A percentile compares a stretch with the other conserved stretches of the same genome.
These are phyloP conservation scores for Curvularia hawaiiensis DNA, from an alignment of 2,329 filamentous ascomycete genomes.

Conservation along the genomic window DNA sequence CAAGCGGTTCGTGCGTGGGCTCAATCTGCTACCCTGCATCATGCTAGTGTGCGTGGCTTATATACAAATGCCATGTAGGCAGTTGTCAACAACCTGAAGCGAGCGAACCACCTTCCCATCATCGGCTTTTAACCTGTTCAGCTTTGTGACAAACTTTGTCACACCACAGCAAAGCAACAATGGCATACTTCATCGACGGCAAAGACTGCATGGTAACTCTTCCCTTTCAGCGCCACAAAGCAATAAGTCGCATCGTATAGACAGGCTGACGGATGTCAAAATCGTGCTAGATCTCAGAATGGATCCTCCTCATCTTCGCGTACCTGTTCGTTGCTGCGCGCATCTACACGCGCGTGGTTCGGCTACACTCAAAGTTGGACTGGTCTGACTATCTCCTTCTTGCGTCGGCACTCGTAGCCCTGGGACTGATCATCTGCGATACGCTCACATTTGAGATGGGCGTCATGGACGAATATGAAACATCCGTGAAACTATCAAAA, in stretches of 20 bases:
- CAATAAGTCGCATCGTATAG: not conserved
- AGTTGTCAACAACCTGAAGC: slow-evolving; percentile 3
- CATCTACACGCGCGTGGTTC: slow-evolving; percentile 20
- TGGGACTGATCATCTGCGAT: slow-evolving; percentile 26
- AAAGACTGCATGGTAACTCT: slow-evolving; percentile 25
- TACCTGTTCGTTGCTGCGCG: slow-evolving; percentile 27
- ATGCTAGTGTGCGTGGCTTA: not conserved
- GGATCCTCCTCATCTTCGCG: slow-evolving; percentile 24
- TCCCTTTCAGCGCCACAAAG: not conserved
- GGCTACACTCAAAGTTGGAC: slow-evolving; percentile 19
- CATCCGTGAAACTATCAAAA: slow-evolving; percentile 27
- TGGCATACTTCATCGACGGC: slow-evolving; percentile 24
- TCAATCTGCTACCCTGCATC: slow-evolving; percentile 6
- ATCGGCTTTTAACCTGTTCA: slow-evolving; percentile 3
- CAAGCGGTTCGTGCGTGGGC: slow-evolving; percentile 1
- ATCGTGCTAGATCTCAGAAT: slow-evolving; percentile 25
- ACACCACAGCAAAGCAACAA: slow-evolving; percentile 10
- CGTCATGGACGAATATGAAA: slow-evolving; percentile 26
- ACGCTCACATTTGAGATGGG: slow-evolving; percentile 15
- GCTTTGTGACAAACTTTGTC: slow-evolving; percentile 2
- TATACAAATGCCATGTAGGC: slow-evolving; percentile 11
- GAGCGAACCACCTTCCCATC: slow-evolving; percentile 6
- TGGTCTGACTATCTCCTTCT: slow-evolving; percentile 26
- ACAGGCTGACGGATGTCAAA: not conserved
- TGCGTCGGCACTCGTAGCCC: slow-evolving; percentile 16